Base-by-base conservation (phyloP, 176 grass and related monocot species). In the Raddia guianensis region DNA sequence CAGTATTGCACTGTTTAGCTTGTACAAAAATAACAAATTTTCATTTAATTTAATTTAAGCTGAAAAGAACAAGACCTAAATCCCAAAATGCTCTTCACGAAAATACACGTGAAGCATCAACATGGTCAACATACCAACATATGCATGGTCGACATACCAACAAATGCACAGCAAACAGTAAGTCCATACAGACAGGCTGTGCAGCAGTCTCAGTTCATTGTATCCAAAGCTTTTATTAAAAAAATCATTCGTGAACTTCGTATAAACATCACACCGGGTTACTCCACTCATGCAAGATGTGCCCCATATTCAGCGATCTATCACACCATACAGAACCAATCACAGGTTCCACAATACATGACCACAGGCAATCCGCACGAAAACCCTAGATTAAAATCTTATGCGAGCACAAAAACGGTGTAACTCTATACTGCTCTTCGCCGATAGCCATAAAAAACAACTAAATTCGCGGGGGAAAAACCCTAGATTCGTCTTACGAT, bases 401-500 rank as follows among this genome's bases (percentile, higher is more conserved):
- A 43, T 21, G 48, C 4, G 63, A 43, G 16, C 21, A 40, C 61
- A 37, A 42, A 32, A 5, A 12, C 9, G 16, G 11, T 42, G 63
- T 18, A 14, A 20, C 11, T 18, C 35, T 54, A 20, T 14, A 80
- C 7, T 47, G 51, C 12, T 42, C 50, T 57, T 57, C 7, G 42
- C 13, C 37, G 7, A 56, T 16, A 57, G 15, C 43, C 52, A 42
- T 12, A 66, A 19, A 19, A 19, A 19, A 19, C 8, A 45, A 19
- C 15, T 54, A 72, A 72, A 72, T 85, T 58, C 48, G 37, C 52
- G 37, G 37, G 1, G 37, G 4, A 40, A 69, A 82, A 84, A 74
- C 76, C 81, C 76, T 75, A 84, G 54, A 84, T 75, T 76, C 67
- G 48, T 50, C 62, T 53, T 49, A 18, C 47, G 19, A 69, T 68